A percentile compares a stretch with the other conserved stretches of the same genome.
These are phyloP conservation scores for Phellopilus nigrolimitatus DNA, from an alignment of 1,284 basidiomycete species.

Conservation along the genomic window DNA sequence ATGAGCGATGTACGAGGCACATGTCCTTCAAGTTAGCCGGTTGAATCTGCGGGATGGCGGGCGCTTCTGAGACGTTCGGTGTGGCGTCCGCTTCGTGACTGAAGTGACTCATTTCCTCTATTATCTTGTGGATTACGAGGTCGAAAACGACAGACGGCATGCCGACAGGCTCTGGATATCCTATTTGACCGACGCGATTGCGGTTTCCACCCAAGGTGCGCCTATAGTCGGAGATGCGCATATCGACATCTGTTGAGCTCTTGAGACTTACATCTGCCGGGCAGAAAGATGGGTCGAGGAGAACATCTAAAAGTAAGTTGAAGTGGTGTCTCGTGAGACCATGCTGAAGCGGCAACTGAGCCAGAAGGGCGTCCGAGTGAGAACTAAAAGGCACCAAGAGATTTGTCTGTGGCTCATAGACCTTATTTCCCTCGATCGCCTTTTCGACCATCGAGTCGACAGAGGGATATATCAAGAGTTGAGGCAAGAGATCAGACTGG, in stretches of 20 bases:
- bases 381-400: constrained; percentile 11
- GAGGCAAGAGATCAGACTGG: no score
- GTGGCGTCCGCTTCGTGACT: constrained; percentile 9
- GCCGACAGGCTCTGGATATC: no score
- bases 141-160: constrained; percentile 12
- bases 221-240: constrained; percentile 11
- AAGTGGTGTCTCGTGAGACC: constrained; percentile 6
- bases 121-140: constrained; percentile 8
- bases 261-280: constrained; percentile 5
- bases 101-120: constrained; percentile 6
- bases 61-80: not conserved
- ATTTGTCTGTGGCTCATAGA: constrained; percentile 3
- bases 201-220: constrained; percentile 1
- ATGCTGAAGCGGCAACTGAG: constrained; percentile 6
- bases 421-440: not conserved
- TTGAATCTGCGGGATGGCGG: not conserved
- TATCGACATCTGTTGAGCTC: constrained; percentile 11
- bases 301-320: constrained; percentile 8
- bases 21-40: not conserved
- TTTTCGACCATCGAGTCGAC: not conserved
- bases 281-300: constrained; percentile 9
- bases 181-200: no score
- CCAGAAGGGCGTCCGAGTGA: constrained; percentile 14
- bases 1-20: constrained; percentile 12
- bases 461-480: no score